Conservation (phyloP, 2,329 filamentous ascomycete genomes). For the Colletotrichum gigasporum region DNA sequence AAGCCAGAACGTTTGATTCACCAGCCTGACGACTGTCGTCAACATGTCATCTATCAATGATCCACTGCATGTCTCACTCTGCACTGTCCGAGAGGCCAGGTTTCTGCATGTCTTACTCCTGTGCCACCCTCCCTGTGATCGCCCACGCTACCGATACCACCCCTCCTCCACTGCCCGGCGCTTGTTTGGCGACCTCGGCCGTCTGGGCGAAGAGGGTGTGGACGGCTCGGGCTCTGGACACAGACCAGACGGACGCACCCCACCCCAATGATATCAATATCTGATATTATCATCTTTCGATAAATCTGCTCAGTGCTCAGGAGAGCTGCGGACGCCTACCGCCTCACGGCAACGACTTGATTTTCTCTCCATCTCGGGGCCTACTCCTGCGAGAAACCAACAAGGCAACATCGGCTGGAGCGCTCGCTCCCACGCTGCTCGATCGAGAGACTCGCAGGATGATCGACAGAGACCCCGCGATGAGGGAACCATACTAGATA, state of each 20-base stretch:
- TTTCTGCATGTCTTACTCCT: slow-evolving; percentile 44
- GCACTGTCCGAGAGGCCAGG: slow-evolving; percentile 45
- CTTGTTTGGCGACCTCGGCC: slow-evolving; percentile 27
- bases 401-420: neutral
- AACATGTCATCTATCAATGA: slow-evolving; percentile 38
- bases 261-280: neutral
- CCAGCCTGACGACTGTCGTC: slow-evolving; percentile 16
- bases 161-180: slow-evolving; percentile 29
- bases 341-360: neutral
- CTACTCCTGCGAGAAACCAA: neutral
- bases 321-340: neutral
- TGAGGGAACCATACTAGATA: neutral
- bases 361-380: neutral
- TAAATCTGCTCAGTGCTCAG: neutral
- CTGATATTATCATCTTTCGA: slow-evolving; percentile 6
- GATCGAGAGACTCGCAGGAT: slow-evolving; percentile 21
- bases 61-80: slow-evolving; percentile 47
- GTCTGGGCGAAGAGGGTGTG: slow-evolving; percentile 5
- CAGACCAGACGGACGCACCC: neutral
- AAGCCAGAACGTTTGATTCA: neutral
- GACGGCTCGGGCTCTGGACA: neutral
- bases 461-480: slow-evolving; percentile 14
- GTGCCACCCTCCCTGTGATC: slow-evolving; percentile 34
- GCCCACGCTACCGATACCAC: slow-evolving; percentile 22
- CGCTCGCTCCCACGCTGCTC: neutral